Percentiles rank a stretch among this genome's conserved stretches.
Evolutionary conservation across 75 land plant species (phyloP).

Genomic region (Selaginella tamariscina): DNA sequence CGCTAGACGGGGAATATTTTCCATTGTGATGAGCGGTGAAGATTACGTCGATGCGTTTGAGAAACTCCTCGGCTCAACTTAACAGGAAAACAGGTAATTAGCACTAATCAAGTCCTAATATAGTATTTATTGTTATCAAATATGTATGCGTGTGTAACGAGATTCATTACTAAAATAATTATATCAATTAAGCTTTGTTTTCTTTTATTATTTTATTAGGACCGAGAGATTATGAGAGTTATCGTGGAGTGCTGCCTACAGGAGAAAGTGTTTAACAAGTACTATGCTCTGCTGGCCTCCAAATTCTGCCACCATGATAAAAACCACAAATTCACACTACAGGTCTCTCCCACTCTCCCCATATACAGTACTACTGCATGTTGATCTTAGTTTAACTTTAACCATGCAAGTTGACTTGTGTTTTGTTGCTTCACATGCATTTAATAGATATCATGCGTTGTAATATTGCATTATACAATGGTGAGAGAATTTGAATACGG

Average conservation of each 20-base stretch:
- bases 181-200: background rate
- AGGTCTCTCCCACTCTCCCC: constrained; percentile 49
- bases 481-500: too few relatives aligned
- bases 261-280: constrained; percentile 78
- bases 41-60: constrained; percentile 93
- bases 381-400: background rate
- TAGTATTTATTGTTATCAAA: background rate
- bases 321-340: constrained; percentile 87
- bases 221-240: constrained; percentile 86
- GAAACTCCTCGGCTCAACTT: constrained; percentile 79
- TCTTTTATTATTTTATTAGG: constrained; percentile 34
- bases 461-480: too few relatives aligned
- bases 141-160: background rate
- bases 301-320: constrained; percentile 87
- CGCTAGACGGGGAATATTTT: constrained; percentile 68
- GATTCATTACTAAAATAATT: background rate
- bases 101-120: background rate
- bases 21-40: constrained; percentile 88
- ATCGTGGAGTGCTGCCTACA: constrained; percentile 88
- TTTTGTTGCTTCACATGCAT: too few relatives aligned
- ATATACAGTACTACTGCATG: background rate
- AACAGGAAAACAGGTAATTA: constrained; percentile 73
- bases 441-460: too few relatives aligned
- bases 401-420: background rate
- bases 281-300: constrained; percentile 65